Percentiles rank a stretch among this genome's conserved stretches.
These are phyloP conservation scores for Phytophthora citrophthora DNA, from an alignment of 352 stramenopile genomes.

Conservation along the genomic window DNA sequence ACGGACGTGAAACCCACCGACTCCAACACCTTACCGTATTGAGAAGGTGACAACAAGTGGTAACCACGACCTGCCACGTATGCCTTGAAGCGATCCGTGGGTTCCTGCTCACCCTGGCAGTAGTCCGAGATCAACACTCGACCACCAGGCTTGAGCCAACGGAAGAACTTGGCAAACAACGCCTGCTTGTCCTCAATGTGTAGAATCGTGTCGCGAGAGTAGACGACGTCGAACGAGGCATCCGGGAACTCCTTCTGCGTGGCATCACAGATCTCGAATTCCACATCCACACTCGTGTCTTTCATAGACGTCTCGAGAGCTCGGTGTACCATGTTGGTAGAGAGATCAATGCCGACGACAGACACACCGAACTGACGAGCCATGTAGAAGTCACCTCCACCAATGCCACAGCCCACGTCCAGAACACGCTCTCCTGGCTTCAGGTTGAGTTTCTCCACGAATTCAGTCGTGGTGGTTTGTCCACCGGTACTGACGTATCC, in stretches of 20 bases:
- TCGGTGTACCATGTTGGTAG: constrained; percentile 79
- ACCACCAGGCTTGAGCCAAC: constrained; percentile 71
- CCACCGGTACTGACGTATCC: constrained; percentile 79
- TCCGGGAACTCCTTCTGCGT: constrained; percentile 62
- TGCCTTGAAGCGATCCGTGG: constrained; percentile 55
- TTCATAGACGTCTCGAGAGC: constrained; percentile 70
- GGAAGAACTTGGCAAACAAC: constrained; percentile 71
- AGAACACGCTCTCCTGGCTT: constrained; percentile 73
- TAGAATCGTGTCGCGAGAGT: constrained; percentile 81
- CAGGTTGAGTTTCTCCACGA: constrained; percentile 72
- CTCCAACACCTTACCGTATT: constrained; percentile 63
- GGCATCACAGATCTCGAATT: constrained; percentile 79
- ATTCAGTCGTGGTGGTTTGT: constrained; percentile 72
- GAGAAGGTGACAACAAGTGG: constrained; percentile 62
- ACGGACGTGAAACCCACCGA: constrained; percentile 61
- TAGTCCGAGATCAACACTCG: constrained; percentile 77
- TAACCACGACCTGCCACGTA: constrained; percentile 74
- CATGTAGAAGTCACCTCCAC: constrained; percentile 91
- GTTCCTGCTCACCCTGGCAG: constrained; percentile 62
- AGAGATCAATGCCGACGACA: constrained; percentile 76
- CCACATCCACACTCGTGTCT: constrained; percentile 51
- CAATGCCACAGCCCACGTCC: constrained; percentile 92
- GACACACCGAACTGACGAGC: constrained; percentile 89
- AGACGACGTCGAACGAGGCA: constrained; percentile 74
- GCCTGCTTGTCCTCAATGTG: constrained; percentile 70